phyloP scores from a whole-genome alignment of 352 stramenopile genomes.

The Globisporangium alternatum region DNA sequence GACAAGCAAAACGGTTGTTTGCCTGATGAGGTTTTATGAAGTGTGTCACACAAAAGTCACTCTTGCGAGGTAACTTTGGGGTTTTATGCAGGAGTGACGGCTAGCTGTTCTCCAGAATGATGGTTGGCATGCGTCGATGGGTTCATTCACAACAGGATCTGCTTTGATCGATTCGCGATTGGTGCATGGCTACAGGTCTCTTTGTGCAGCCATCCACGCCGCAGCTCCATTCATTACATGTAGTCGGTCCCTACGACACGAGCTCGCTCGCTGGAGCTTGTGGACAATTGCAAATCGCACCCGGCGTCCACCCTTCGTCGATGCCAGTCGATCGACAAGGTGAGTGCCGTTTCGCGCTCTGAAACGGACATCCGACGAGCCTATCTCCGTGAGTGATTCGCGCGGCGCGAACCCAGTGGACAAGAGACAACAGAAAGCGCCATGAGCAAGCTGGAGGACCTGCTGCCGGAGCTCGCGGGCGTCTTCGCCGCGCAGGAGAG shows the following conservation, averaged over 20 bases:
- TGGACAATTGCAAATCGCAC: no score
- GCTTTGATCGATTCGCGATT: no score
- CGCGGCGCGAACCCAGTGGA: background rate
- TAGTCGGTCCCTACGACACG: no score
- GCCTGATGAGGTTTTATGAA: no score
- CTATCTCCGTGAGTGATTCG: no score
- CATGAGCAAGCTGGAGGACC: slow-evolving; percentile 64
- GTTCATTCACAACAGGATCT: background rate
- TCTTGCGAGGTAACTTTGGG: background rate
- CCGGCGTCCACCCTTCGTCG: no score
- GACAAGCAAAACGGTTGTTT: background rate
- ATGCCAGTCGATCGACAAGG: no score
- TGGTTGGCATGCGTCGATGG: background rate
- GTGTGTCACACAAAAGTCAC: background rate
- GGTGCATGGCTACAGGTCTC: no score
- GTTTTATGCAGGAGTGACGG: background rate
- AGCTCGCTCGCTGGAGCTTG: no score
- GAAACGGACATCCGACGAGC: background rate
- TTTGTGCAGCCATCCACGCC: no score
- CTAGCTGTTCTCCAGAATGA: background rate
- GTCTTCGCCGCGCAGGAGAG: slow-evolving; percentile 60
- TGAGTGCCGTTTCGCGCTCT: background rate
- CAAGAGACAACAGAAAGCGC: background rate
- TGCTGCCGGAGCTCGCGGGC: slow-evolving; percentile 61
- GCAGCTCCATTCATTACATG: no score